Conservation (phyloP, 371 early-diverging fungal genomes). For the Blastocladiella emersonii region DNA sequence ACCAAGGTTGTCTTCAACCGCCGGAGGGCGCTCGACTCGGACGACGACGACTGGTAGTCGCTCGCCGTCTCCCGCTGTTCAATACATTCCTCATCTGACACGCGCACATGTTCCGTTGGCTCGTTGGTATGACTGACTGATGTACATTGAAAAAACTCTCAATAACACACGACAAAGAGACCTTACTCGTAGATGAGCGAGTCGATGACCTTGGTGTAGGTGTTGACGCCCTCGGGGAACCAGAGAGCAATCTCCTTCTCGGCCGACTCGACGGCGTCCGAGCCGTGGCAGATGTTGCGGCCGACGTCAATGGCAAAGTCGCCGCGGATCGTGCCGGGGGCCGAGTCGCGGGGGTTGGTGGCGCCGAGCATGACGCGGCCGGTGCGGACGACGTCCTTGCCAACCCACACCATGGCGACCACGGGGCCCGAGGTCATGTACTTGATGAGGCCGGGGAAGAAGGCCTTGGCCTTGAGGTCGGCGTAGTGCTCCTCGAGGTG, state of each 20-base stretch:
- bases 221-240: conserved; percentile 66
- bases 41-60: neutral
- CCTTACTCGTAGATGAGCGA: conserved; percentile 48
- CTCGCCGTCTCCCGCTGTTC: too few relatives aligned
- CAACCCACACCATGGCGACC: conserved; percentile 89
- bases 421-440: conserved; percentile 83
- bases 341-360: conserved; percentile 82
- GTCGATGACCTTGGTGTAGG: conserved; percentile 36
- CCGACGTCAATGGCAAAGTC: conserved; percentile 23
- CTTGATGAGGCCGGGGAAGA: conserved; percentile 87
- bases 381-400: conserved; percentile 92
- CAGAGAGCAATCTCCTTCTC: conserved; percentile 94
- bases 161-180: too few relatives aligned
- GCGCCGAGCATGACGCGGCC: conserved; percentile 95
- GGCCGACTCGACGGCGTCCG: conserved; percentile 88
- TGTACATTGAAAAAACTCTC: too few relatives aligned
- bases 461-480: conserved; percentile 82
- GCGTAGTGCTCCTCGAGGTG: conserved; percentile 92
- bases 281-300: conserved; percentile 97
- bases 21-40: neutral
- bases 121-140: too few relatives aligned
- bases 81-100: too few relatives aligned
- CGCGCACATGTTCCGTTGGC: too few relatives aligned
- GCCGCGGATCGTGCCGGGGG: conserved; percentile 94
- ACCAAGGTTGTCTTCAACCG: conserved; percentile 48